A percentile compares a stretch with the other conserved stretches of the same genome.
phyloP scores from a whole-genome alignment of 352 stramenopile species.

The Elongisporangium anandrum region DNA sequence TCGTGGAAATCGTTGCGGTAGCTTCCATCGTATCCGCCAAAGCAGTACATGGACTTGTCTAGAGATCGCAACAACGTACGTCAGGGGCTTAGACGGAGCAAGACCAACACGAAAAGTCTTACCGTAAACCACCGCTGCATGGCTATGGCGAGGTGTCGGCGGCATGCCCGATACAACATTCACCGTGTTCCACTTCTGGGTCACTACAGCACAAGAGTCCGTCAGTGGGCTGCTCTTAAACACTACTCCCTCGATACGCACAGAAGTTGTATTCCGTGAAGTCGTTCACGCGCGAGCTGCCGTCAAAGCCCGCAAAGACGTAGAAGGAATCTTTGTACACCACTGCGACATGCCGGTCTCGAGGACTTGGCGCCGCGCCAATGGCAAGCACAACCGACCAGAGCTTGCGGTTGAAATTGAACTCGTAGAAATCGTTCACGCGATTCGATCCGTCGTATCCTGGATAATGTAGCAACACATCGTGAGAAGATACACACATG shows the following conservation, averaged over 20 bases:
- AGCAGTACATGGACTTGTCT: slow-evolving; percentile 88
- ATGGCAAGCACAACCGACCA: slow-evolving; percentile 72
- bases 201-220: slow-evolving; percentile 28
- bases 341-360: slow-evolving; percentile 93
- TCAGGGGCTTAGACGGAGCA: too few relatives aligned
- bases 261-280: slow-evolving; percentile 95
- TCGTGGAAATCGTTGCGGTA: slow-evolving; percentile 96
- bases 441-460: slow-evolving; percentile 91
- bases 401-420: slow-evolving; percentile 84
- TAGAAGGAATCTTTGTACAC: slow-evolving; percentile 93
- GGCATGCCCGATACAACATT: slow-evolving; percentile 73
- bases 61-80: not conserved
- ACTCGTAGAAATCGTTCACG: slow-evolving; percentile 94
- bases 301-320: slow-evolving; percentile 94
- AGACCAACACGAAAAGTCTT: slow-evolving; percentile 1
- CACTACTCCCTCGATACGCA: slow-evolving; percentile 24
- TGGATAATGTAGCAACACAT: slow-evolving; percentile 12
- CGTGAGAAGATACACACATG: slow-evolving; percentile 10
- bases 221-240: slow-evolving; percentile 6
- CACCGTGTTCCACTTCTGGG: slow-evolving; percentile 78
- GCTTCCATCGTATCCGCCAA: slow-evolving; percentile 94
- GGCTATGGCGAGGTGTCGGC: slow-evolving; percentile 93
- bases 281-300: slow-evolving; percentile 90
- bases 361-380: slow-evolving; percentile 75
- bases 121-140: slow-evolving; percentile 91